phyloP scores from a whole-genome alignment of 257 asterid species.

The Avicennia marina region DNA sequence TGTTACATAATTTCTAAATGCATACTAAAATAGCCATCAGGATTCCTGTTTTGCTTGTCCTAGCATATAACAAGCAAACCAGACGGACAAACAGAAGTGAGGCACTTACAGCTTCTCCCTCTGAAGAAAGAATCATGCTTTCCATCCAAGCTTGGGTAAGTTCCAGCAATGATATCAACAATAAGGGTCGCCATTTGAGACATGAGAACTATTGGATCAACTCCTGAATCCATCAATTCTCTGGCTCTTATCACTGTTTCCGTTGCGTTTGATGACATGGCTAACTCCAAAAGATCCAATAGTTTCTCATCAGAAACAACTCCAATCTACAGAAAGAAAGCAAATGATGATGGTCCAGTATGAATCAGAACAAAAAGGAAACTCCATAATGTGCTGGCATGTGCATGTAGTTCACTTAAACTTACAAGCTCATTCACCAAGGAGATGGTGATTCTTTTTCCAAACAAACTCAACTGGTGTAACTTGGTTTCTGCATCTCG shows the following conservation, averaged over 20 bases:
- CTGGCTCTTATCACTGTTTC: constrained; percentile 85
- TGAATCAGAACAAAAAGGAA: neutral
- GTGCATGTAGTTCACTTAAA: too few species aligned
- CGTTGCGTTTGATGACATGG: constrained; percentile 91
- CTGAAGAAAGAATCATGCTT: constrained; percentile 48
- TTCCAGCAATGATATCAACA: constrained; percentile 91
- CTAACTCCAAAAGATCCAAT: constrained; percentile 84
- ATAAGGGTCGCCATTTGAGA: constrained; percentile 91
- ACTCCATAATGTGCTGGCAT: neutral
- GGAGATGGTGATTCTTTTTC: constrained; percentile 74
- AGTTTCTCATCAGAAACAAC: constrained; percentile 92
- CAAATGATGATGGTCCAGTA: neutral
- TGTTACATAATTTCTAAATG: too few species aligned
- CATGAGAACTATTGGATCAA: constrained; percentile 82
- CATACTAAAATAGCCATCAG: too few species aligned
- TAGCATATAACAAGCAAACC: too few species aligned
- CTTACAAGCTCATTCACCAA: constrained; percentile 97
- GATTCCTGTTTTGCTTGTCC: too few species aligned
- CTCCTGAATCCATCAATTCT: constrained; percentile 84
- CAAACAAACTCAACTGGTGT: constrained; percentile 91
- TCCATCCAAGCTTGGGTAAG: constrained; percentile 44
- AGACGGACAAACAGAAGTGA: neutral
- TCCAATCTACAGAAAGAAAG: constrained; percentile 56
- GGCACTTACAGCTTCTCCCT: constrained; percentile 54
- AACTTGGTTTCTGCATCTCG: constrained; percentile 94